Percentiles rank a stretch among this genome's conserved stretches.
These are phyloP conservation scores for Croton setiger DNA, from an alignment of 441 rosid genomes.

Conservation along the genomic window DNA sequence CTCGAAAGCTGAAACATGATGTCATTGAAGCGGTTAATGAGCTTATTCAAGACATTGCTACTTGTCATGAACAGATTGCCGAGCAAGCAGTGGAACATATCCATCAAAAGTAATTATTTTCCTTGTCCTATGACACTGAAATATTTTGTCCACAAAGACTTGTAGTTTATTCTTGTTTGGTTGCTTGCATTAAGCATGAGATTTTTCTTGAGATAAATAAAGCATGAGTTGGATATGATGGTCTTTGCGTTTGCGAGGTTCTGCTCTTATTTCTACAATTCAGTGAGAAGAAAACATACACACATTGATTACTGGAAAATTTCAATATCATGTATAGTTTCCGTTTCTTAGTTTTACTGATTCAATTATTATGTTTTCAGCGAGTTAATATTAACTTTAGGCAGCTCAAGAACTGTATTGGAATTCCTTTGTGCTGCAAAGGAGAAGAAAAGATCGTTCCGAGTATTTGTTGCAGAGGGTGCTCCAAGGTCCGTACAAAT, in stretches of 20 bases:
- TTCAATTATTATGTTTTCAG: slow-evolving; percentile 39
- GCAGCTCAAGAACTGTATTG: slow-evolving; percentile 92
- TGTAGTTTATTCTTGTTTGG: background rate
- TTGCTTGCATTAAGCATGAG: too few relatives aligned
- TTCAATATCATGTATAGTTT: background rate
- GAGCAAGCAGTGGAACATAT: slow-evolving; percentile 99
- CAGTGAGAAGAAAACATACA: background rate
- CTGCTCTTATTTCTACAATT: slow-evolving; percentile 5
- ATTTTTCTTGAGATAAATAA: too few relatives aligned
- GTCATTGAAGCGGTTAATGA: slow-evolving; percentile 97
- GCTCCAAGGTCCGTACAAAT: slow-evolving; percentile 80
- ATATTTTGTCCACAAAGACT: background rate
- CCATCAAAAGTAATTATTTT: slow-evolving; percentile 87
- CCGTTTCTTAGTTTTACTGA: slow-evolving; percentile 14
- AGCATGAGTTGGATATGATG: background rate
- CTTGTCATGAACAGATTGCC: slow-evolving; percentile 95
- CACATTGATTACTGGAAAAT: background rate
- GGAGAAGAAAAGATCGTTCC: slow-evolving; percentile 92
- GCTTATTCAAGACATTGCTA: slow-evolving; percentile 77
- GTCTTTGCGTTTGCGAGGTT: background rate
- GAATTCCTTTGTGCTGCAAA: slow-evolving; percentile 97
- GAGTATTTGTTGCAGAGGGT: slow-evolving; percentile 96
- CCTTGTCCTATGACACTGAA: slow-evolving; percentile 9
- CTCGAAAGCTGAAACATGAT: slow-evolving; percentile 91
- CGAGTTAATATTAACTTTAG: slow-evolving; percentile 96